phyloP scores from a whole-genome alignment of 345 rosid genomes.

The Corchorus capsularis region DNA sequence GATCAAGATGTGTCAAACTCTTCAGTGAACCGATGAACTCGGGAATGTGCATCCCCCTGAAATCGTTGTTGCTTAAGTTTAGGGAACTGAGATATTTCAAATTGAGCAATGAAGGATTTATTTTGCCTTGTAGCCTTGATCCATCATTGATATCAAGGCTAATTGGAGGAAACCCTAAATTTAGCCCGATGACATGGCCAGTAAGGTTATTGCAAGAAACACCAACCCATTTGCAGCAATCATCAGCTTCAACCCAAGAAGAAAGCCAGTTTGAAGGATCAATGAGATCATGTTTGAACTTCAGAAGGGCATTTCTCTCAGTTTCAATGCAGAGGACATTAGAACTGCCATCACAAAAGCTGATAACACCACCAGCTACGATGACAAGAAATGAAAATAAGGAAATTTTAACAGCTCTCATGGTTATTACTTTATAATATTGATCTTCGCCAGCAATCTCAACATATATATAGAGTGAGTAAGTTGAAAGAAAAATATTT shows the following conservation, averaged over 20 bases:
- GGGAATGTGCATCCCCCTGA: constrained; percentile 28
- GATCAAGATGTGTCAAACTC: constrained; percentile 29
- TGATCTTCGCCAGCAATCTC: not conserved
- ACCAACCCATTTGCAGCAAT: constrained; percentile 34
- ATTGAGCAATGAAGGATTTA: constrained; percentile 29
- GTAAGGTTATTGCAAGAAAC: constrained; percentile 28
- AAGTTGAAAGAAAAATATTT: too few relatives aligned
- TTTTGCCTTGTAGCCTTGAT: constrained; percentile 22
- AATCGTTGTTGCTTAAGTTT: constrained; percentile 37
- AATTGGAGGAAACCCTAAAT: too few relatives aligned
- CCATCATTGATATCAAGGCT: too few relatives aligned
- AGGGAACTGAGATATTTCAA: constrained; percentile 18
- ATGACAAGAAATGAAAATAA: not conserved
- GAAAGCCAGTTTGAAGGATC: constrained; percentile 24
- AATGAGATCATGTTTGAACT: constrained; percentile 21
- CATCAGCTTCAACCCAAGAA: constrained; percentile 24
- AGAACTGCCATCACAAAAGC: not conserved
- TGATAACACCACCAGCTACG: not conserved
- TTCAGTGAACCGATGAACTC: constrained; percentile 24
- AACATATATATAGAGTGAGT: too few relatives aligned
- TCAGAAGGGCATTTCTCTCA: constrained; percentile 28
- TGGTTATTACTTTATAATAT: not conserved
- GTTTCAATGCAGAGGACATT: constrained; percentile 4
- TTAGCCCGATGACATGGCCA: constrained; percentile 21
- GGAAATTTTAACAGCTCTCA: not conserved